Base-by-base conservation (phyloP, 148 eudicot genomes). In the Drosera capensis region DNA sequence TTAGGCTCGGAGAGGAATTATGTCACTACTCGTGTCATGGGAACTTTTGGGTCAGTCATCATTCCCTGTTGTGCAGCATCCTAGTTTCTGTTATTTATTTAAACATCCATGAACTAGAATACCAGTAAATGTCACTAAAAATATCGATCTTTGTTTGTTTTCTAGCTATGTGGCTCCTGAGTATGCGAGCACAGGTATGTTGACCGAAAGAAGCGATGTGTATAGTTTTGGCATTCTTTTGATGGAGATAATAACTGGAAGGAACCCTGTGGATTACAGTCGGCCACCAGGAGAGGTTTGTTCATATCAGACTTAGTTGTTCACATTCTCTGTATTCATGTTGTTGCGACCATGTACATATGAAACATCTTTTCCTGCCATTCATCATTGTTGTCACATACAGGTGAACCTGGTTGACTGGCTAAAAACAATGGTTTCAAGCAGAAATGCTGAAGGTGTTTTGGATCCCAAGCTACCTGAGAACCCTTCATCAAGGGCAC, bases 401-500 rank as follows among this genome's bases (percentile, higher is more conserved):
- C 72, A 80, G 92, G 84, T 80, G 54, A 68, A 80, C 41, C 54
- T 80, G 36, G 80, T 80, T 36, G 92, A 80, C 8, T 80, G 92
- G 92, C 70, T 80, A 20, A 80, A 73, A 62, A 67, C 38, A 51
- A 73, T 73, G 80, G 84, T 77, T 23, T 51, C 75, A 22, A 67
- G 64, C 55, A 48, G 71, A 59, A 68, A 70, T 46, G 63, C 84
- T 1, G 84, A 77, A 54, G 84, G 79, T 39, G 71, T 77, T 24
- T 49, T 80, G 55, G 92, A 77, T 63, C 80, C 92, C 12, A 80
- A 77, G 60, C 37, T 80, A 17, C 58, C 72, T 0, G 92, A 71
- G 22, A 73, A 61, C 34, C 92, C 84, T 19, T 46, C 65, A 37
- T 63, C 74, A 25, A 74, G 74, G 26, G 67, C 71, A 37, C 41